Conservation (phyloP, 2,329 filamentous ascomycete genomes). For the Penicillium sp. region DNA sequence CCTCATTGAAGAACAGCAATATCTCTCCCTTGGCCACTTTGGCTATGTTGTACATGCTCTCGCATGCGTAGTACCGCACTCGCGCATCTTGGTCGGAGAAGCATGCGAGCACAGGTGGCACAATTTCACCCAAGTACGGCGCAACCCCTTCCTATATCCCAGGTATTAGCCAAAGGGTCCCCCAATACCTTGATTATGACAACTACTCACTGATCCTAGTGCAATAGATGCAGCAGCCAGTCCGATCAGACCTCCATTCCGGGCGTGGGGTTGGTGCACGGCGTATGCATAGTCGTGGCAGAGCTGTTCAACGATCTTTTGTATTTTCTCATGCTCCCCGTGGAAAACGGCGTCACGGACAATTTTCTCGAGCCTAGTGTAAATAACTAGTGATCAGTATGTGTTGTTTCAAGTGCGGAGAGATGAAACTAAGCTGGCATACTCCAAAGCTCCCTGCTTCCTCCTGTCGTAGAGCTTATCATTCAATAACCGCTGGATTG, state of each 20-base stretch:
- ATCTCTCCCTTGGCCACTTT: conserved; percentile 99
- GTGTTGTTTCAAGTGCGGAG: not conserved
- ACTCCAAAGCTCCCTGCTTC: conserved; percentile 95
- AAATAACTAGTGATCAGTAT: not conserved
- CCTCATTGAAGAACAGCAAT: conserved; percentile 94
- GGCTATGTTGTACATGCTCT: conserved; percentile 99
- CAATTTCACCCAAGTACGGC: conserved; percentile 86
- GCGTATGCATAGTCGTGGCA: conserved; percentile 98
- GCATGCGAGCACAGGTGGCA: conserved; percentile 93
- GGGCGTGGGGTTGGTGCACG: conserved; percentile 91
- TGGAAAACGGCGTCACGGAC: conserved; percentile 78
- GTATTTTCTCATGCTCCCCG: conserved; percentile 76
- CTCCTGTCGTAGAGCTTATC: conserved; percentile 99
- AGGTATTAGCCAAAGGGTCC: conserved; percentile 6
- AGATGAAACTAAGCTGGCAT: conserved; percentile 41
- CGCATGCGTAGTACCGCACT: conserved; percentile 96
- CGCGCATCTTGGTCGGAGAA: conserved; percentile 97
- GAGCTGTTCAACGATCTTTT: conserved; percentile 88
- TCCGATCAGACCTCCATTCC: conserved; percentile 94
- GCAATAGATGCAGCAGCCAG: conserved; percentile 94
- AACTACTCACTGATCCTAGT: conserved; percentile 72
- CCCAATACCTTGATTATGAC: not conserved
- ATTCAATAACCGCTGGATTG: conserved; percentile 85
- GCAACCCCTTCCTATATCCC: conserved; percentile 70
- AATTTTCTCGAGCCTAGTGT: conserved; percentile 74